Conservation (phyloP, 371 early-diverging fungal genomes). For the Circinella minor region DNA sequence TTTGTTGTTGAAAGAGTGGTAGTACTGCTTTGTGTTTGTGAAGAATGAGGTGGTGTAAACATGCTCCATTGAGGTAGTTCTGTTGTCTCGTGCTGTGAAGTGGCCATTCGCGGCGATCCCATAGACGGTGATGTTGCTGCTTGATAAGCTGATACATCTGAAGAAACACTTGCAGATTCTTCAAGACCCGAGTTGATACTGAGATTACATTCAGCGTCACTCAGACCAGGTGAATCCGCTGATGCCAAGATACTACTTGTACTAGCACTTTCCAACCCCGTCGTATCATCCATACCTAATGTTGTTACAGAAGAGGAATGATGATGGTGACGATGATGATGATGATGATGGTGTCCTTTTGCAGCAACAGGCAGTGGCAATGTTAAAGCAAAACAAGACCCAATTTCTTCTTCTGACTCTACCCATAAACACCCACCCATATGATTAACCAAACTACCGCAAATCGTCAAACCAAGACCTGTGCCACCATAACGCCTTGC, state of each 20-base stretch:
- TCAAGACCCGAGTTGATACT: slow-evolving; percentile 29
- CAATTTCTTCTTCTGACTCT: slow-evolving; percentile 58
- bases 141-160: background rate
- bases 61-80: background rate
- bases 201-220: slow-evolving; percentile 41
- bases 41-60: slow-evolving; percentile 3
- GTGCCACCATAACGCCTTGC: slow-evolving; percentile 63
- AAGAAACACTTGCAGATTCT: background rate
- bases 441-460: slow-evolving; percentile 59
- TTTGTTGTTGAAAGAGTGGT: background rate
- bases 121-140: background rate
- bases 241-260: slow-evolving; percentile 30
- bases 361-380: slow-evolving; percentile 53
- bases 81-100: background rate
- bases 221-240: slow-evolving; percentile 44
- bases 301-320: background rate
- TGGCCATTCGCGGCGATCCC: background rate
- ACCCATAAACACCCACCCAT: slow-evolving; percentile 70
- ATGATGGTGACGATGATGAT: too few species aligned
- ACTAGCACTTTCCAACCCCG: slow-evolving; percentile 24
- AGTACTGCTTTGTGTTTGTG: background rate
- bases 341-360: background rate
- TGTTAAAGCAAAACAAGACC: slow-evolving; percentile 61
- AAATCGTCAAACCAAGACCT: slow-evolving; percentile 63
- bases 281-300: background rate